Evolutionary conservation across 306 rosid genomes (phyloP), one percentile per base, ranked within the genome.

Genomic region (Castanospermum australe): DNA sequence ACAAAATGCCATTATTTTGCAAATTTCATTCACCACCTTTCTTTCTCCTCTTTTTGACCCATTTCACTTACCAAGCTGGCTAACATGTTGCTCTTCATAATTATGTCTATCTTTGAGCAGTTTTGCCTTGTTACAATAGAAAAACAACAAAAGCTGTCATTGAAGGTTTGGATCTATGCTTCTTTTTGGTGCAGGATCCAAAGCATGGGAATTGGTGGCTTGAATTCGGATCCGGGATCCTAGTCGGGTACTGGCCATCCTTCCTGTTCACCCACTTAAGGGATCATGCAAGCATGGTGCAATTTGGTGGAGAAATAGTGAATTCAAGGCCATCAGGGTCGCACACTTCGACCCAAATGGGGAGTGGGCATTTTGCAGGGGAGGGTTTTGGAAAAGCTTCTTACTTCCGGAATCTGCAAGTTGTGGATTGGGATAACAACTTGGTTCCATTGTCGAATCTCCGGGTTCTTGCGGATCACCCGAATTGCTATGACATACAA

Each of bases 171-270:
- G 45, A 7, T 59, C 13, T 17, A 20, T 44, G 45, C 12, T 42
- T 62, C 5, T 32, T 54, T 56, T 39, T 39, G 33, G 38, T 38
- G 65, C 41, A 94, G 97, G 99, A 94, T 87, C 97, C 99, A 0
- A 92, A 92, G 79, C 99, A 94, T 65, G 99, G 99, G 9, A 87
- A 94, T 22, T 94, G 99, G 99, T 94, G 99, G 99, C 90, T 94
- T 41, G 92, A 93, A 59, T 92, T 92, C 41, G 97, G 97, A 59
- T 85, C 93, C 0, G 97, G 95, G 0, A 79, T 89, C 6, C 67
- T 92, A 41, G 95, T 94, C 2, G 97, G 99, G 54, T 94, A 94
- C 18, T 94, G 99, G 99, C 99, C 99, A 8, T 86, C 99, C 2
- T 87, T 94, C 42, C 62, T 94, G 65, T 94, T 94, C 81, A 92